Percentiles rank a stretch among this genome's conserved stretches.
phyloP scores from a whole-genome alignment of 75 land plant genomes.

The Gnetum montanum region DNA sequence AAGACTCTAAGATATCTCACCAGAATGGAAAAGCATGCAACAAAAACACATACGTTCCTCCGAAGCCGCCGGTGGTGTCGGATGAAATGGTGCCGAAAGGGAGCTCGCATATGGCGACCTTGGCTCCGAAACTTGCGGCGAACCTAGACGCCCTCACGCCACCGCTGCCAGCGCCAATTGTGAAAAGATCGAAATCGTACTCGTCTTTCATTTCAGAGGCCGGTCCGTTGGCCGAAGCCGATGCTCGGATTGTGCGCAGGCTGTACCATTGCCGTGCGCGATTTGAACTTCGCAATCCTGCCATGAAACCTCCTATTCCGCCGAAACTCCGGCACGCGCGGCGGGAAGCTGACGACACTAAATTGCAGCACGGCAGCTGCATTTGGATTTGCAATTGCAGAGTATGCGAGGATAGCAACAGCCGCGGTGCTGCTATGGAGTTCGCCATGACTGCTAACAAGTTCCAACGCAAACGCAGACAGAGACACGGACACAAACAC shows the following conservation, averaged over 20 bases:
- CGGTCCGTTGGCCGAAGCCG: slow-evolving; percentile 15
- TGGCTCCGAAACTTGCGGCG: slow-evolving; percentile 81
- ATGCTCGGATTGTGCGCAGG: slow-evolving; percentile 1
- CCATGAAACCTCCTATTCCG: background rate
- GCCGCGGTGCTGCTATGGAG: slow-evolving; percentile 7
- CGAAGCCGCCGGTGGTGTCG: slow-evolving; percentile 85
- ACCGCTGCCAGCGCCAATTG: slow-evolving; percentile 96
- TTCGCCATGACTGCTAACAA: slow-evolving; percentile 5
- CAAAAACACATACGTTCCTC: slow-evolving; percentile 81
- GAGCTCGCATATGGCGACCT: slow-evolving; percentile 87
- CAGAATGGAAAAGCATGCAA: no score
- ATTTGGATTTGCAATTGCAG: background rate
- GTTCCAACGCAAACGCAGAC: no score
- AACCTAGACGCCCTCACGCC: slow-evolving; percentile 96
- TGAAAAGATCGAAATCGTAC: slow-evolving; percentile 85
- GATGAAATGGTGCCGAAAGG: slow-evolving; percentile 90
- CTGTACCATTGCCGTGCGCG: background rate
- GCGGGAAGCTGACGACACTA: background rate
- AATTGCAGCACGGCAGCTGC: background rate
- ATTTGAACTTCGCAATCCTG: background rate
- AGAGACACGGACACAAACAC: no score
- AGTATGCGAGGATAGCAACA: slow-evolving; percentile 2
- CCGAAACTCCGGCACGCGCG: background rate
- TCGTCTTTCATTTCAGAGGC: slow-evolving; percentile 3
- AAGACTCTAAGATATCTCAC: no score